phyloP scores from a whole-genome alignment of 2,329 filamentous ascomycete genomes.

The Cordyceps tenuipes region DNA sequence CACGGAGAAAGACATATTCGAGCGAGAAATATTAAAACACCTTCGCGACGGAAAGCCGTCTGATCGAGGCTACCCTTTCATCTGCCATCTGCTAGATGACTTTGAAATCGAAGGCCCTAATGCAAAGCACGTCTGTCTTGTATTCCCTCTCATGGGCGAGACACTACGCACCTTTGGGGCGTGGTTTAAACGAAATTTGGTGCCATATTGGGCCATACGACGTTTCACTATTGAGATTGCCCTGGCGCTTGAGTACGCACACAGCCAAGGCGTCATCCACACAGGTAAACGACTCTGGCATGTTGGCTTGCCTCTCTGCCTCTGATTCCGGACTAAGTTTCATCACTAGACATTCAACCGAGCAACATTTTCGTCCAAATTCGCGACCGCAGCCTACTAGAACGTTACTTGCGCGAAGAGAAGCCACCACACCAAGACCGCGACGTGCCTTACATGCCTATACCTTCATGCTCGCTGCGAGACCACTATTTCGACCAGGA shows the following conservation, averaged over 20 bases:
- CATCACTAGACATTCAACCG: constrained; percentile 16
- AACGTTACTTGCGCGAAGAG: constrained; percentile 13
- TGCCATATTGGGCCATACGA: constrained; percentile 15
- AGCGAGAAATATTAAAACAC: constrained; percentile 16
- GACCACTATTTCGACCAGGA: constrained; percentile 14
- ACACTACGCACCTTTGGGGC: constrained; percentile 16
- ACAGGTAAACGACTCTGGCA: constrained; percentile 13
- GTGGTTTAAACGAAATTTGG: constrained; percentile 11
- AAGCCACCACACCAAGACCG: neutral
- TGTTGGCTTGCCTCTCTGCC: neutral
- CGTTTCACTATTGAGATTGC: constrained; percentile 15
- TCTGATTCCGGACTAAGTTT: neutral
- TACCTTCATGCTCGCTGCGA: constrained; percentile 11
- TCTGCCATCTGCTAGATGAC: constrained; percentile 17
- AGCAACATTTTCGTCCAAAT: constrained; percentile 19
- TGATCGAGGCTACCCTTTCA: neutral
- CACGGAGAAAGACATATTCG: constrained; percentile 13
- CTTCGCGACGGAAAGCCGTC: constrained; percentile 14
- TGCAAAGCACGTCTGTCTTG: constrained; percentile 22
- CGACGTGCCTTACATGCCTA: constrained; percentile 7
- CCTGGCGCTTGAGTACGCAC: constrained; percentile 16
- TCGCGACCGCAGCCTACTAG: constrained; percentile 13
- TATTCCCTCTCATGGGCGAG: constrained; percentile 23
- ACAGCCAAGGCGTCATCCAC: constrained; percentile 17
- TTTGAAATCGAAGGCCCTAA: constrained; percentile 24